Percentiles rank a stretch among this genome's conserved stretches.
These are phyloP conservation scores for Tanacetum coccineum DNA, from an alignment of 129 eudicot species.

Conservation along the genomic window DNA sequence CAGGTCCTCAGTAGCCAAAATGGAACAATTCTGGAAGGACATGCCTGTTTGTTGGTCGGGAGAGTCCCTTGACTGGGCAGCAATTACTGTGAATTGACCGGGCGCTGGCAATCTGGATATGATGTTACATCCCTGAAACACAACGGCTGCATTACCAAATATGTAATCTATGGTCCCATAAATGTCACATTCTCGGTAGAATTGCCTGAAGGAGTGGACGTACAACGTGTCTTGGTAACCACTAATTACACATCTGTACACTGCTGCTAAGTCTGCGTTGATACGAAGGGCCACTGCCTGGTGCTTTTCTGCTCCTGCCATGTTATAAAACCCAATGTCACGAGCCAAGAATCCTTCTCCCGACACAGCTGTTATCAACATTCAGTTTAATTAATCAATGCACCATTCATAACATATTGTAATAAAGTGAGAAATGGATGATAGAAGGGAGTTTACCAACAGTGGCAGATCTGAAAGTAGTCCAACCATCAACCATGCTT, in stretches of 20 bases:
- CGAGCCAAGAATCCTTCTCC: slow-evolving; percentile 54
- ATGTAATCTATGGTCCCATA: slow-evolving; percentile 84
- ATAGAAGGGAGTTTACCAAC: slow-evolving; percentile 46
- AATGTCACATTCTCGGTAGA: slow-evolving; percentile 85
- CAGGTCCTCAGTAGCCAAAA: slow-evolving; percentile 57
- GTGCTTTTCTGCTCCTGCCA: slow-evolving; percentile 48
- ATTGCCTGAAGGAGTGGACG: slow-evolving; percentile 81
- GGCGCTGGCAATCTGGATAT: too few species aligned
- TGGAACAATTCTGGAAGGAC: slow-evolving; percentile 68
- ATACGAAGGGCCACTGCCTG: slow-evolving; percentile 67
- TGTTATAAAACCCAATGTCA: slow-evolving; percentile 50
- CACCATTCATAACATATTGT: not conserved
- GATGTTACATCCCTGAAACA: too few species aligned
- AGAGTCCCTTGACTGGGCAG: slow-evolving; percentile 66
- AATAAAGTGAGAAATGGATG: too few species aligned
- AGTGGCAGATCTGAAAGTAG: slow-evolving; percentile 91
- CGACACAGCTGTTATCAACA: slow-evolving; percentile 53
- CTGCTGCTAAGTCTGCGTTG: slow-evolving; percentile 21
- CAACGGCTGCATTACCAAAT: slow-evolving; percentile 83
- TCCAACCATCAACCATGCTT: slow-evolving; percentile 76
- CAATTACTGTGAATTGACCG: slow-evolving; percentile 70
- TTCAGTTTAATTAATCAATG: not conserved
- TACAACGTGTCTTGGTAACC: slow-evolving; percentile 87
- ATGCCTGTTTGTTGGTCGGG: slow-evolving; percentile 64
- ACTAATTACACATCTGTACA: slow-evolving; percentile 16